Evolutionary conservation across 345 rosid genomes (phyloP), one percentile per base, ranked within the genome.

Genomic region (Tarenaya hassleriana): DNA sequence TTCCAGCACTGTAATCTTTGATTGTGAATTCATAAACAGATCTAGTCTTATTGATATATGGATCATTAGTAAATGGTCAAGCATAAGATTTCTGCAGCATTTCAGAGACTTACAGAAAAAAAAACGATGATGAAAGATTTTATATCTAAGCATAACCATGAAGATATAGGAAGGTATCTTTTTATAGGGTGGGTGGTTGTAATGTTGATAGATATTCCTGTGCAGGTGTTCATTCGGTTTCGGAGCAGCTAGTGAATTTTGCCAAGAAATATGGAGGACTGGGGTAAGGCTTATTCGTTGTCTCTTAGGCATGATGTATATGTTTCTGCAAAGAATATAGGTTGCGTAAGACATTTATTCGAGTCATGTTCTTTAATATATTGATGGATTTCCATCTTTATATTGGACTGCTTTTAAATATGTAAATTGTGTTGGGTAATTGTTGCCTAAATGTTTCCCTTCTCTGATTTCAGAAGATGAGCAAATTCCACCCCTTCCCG

Each of bases 391-490:
- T 3, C 8, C 7, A 41, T 27, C 38, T 10, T 39, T 16, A 13
- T 16, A 32, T 12, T 15, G 29, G 34, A 20, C 19, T 29, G 12
- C 58, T 52, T 4, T n/a, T 19, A 34, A 18, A 41, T 34, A 19
- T 24, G 1, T 2, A 5, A 19, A n/a, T 0, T 29, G 10, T 29
- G 0, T 50, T 60, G 27, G n/a, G 45, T 53, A 41, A 55, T 3
- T 31, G 0, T 40, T 52, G 27, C 55, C 59, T 53, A 66, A 46
- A n/a, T 16, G 9, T 32, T 38, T 14, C 8, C 1, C 0, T 47
- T 46, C 34, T 2, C 41, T 18, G 34, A 24, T 55, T 67, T 18
- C 72, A 83, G 97, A 86, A 66, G 87, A 83, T 35, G 96, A 76
- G 44, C 64, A 70, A 34, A 62, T 81, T 64, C 82, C 81, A 64